Base-by-base conservation (phyloP, 805 yeast genomes). In the Candida berthetii region DNA sequence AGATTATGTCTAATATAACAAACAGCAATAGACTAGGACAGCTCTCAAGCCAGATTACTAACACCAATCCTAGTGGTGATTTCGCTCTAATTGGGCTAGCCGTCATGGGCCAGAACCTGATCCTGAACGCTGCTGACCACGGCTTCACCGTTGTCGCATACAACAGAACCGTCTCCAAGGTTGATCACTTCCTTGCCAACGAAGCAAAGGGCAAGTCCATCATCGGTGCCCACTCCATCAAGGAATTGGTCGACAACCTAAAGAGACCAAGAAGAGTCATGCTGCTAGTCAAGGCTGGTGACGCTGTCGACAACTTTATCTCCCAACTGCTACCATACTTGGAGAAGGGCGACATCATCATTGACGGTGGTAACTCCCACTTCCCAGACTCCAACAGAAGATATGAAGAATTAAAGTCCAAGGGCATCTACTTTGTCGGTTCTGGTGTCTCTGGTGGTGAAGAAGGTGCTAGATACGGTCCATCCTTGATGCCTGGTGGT, bases 401-500 rank as follows among this genome's bases (percentile, higher is more conserved):
- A 72, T 88, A 71, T 76, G 91, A 77, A 45, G 96, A 89, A 65
- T 79, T 91, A 66, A 80, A 84, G 67, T 73, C 69, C 43, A 81
- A 91, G 76, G 98, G 96, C 35, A 82, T 90, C 62, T 72, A 79
- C 52, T 93, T 88, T 56, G 98, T 91, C 50, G 99, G 99, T 61
- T 90, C 96, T 48, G 99, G 99, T 85, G 98, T 93, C 52, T 91
- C 98, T 56, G 99, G 99, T 71, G 99, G 99, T 77, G 99, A 91
- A 74, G 99, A 91, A 69, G 99, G 99, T 78, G 99, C 99, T 59
- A 87, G 99, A 73, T 79, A 85, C 70, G 99, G 99, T 62, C 99
- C 99, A 49, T 90, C 98, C 49, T 78, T 91, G 69, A 91, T 91
- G 99, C 99, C 99, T 58, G 99, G 99, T 82, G 99, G 99, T 66